Conservation (phyloP, 2,329 filamentous ascomycete species). For the Aspergillus niger region DNA sequence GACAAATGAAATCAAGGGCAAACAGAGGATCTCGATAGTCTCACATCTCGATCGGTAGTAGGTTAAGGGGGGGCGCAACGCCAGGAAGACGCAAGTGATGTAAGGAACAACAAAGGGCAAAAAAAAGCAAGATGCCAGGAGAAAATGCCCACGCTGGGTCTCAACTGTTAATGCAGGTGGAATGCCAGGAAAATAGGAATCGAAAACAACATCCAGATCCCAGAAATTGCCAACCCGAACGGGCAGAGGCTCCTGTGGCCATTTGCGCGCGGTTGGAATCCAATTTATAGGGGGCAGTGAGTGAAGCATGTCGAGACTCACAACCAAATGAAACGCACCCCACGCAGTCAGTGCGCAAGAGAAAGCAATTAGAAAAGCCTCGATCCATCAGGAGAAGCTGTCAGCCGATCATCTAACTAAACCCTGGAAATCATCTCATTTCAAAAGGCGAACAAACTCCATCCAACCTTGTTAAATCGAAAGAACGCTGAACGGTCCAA, state of each 20-base stretch:
- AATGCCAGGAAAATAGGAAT: slow-evolving; percentile 8
- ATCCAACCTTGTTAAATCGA: slow-evolving; percentile 31
- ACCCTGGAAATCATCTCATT: slow-evolving; percentile 26
- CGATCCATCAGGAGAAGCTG: slow-evolving; percentile 10
- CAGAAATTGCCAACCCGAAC: slow-evolving; percentile 15
- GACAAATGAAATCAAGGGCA: slow-evolving; percentile 21
- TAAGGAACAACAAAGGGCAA: slow-evolving; percentile 10
- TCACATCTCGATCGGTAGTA: slow-evolving; percentile 19
- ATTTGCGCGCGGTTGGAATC: slow-evolving; percentile 18
- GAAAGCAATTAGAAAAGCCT: slow-evolving; percentile 11
- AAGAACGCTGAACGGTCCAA: slow-evolving; percentile 34
- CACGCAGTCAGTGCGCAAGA: slow-evolving; percentile 14
- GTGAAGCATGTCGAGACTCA: slow-evolving; percentile 12
- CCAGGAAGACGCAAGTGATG: slow-evolving; percentile 9
- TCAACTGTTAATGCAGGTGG: slow-evolving; percentile 15
- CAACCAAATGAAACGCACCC: slow-evolving; percentile 32
- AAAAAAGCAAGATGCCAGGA: slow-evolving; percentile 10
- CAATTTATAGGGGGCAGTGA: slow-evolving; percentile 9
- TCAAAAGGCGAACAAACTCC: slow-evolving; percentile 29
- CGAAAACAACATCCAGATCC: slow-evolving; percentile 14
- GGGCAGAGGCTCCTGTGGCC: slow-evolving; percentile 4
- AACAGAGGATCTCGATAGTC: slow-evolving; percentile 18
- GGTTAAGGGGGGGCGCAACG: slow-evolving; percentile 11
- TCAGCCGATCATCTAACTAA: slow-evolving; percentile 14
- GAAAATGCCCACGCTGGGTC: slow-evolving; percentile 10